Evolutionary conservation across 2,329 filamentous ascomycete species (phyloP), one percentile per base, ranked within the genome.

Genomic region (Calonectria hongkongensis): DNA sequence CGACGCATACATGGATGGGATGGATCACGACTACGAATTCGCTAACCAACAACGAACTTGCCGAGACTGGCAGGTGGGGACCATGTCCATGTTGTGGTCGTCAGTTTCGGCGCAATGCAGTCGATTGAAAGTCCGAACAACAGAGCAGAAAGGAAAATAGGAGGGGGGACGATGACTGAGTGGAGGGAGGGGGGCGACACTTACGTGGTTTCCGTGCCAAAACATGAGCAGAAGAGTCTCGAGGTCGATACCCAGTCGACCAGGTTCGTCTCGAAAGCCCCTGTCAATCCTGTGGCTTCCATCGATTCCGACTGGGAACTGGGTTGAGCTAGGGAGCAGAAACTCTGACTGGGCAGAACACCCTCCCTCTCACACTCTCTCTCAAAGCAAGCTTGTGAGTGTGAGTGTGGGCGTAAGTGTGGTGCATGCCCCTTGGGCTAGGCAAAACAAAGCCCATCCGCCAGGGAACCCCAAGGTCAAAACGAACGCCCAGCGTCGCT

Each of bases 191-290:
- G 28, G 66, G 50, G 45, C 58, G 43, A 50, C 27, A 39, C 48
- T 69, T 65, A 39, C 33, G 60, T 67, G 69, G 69, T 71, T 71
- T 67, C 69, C 64, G 36, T 41, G 69, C 63, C 69, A 71, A 71
- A 71, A 71, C 18, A 25, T 25, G 21, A 67, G 60, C 25, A 60
- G 16, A 47, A 27, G 60, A 10, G 33, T 33, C 2, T 36, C 33
- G 33, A 18, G 21, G 45, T 48, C 45, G 45, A 48, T 48, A 48
- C 45, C 45, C 45, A 48, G 45, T 48, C 45, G 45, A 43, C 45
- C 30, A 30, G 45, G 43, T 60, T 41, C 45, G 50, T 21, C 15
- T 68, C 21, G 27, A 36, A 60, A 41, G 21, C 64, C 64, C 64
- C 64, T 66, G 64, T 66, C 64, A 56, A 66, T 58, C 64, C 36